phyloP scores from a whole-genome alignment of 2,329 filamentous ascomycete genomes.

The Xylaria multiplex region DNA sequence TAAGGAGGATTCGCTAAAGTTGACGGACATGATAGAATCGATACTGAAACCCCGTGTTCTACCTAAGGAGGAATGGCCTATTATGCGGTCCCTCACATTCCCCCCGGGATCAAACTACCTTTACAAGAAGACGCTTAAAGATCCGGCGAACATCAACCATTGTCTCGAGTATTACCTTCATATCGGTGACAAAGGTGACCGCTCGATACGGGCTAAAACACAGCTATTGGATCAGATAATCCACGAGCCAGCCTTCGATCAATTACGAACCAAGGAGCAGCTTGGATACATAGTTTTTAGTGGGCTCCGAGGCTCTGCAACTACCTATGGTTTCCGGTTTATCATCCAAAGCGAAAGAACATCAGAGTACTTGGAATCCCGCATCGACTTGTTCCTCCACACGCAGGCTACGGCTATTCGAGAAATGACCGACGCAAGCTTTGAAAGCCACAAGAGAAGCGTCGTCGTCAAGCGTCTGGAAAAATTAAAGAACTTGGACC shows the following conservation, averaged over 20 bases:
- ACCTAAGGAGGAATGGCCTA: slow-evolving; percentile 81
- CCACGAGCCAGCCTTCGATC: slow-evolving; percentile 93
- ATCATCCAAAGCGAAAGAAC: slow-evolving; percentile 93
- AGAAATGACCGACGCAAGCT: slow-evolving; percentile 83
- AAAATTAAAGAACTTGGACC: slow-evolving; percentile 89
- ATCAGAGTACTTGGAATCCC: slow-evolving; percentile 82
- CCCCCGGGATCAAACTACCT: slow-evolving; percentile 84
- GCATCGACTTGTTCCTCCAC: slow-evolving; percentile 86
- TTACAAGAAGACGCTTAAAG: slow-evolving; percentile 82
- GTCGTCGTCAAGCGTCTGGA: slow-evolving; percentile 87
- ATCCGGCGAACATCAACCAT: slow-evolving; percentile 89
- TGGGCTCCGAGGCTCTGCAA: slow-evolving; percentile 75
- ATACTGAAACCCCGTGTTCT: slow-evolving; percentile 79
- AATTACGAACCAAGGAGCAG: slow-evolving; percentile 95
- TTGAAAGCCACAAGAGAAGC: slow-evolving; percentile 90
- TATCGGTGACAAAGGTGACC: slow-evolving; percentile 74
- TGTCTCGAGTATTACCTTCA: slow-evolving; percentile 83
- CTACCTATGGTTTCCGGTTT: slow-evolving; percentile 85
- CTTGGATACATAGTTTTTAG: slow-evolving; percentile 97
- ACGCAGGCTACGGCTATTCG: slow-evolving; percentile 72
- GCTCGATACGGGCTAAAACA: slow-evolving; percentile 76
- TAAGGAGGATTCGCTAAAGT: slow-evolving; percentile 88
- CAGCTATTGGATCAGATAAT: slow-evolving; percentile 89
- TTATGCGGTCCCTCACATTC: slow-evolving; percentile 79
- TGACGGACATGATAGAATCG: slow-evolving; percentile 84